Percentiles rank a stretch among this genome's conserved stretches.
Conservation (phyloP, 371 early-diverging fungal species). For the Smittium mucronatum region DNA sequence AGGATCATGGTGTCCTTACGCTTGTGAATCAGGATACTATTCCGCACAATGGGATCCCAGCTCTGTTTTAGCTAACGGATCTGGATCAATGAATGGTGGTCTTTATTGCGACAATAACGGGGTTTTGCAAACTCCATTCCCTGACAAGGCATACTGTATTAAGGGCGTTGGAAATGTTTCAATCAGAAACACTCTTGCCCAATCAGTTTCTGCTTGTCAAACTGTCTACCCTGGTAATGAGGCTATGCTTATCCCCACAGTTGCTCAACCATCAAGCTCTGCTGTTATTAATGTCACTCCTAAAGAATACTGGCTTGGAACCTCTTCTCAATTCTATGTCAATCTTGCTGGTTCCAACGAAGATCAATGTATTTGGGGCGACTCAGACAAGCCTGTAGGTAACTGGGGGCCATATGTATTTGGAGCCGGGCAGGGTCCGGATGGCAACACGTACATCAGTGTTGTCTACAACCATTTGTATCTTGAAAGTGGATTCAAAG, state of each 20-base stretch:
- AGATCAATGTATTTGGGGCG: constrained; percentile 32
- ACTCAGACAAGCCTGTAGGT: constrained; percentile 21
- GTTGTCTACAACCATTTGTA: constrained; percentile 31
- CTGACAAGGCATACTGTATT: constrained; percentile 21
- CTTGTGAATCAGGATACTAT: constrained; percentile 32
- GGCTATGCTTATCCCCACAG: constrained; percentile 35
- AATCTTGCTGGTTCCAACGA: constrained; percentile 24
- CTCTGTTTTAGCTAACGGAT: constrained; percentile 18
- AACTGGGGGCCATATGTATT: constrained; percentile 36
- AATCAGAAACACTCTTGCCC: constrained; percentile 23
- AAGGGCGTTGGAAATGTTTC: constrained; percentile 21
- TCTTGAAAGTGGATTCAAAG: constrained; percentile 20
- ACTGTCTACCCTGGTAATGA: constrained; percentile 37
- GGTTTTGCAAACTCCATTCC: constrained; percentile 24
- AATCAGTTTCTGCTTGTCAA: constrained; percentile 34
- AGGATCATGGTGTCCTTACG: constrained; percentile 32
- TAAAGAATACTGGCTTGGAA: constrained; percentile 30
- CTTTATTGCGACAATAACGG: constrained; percentile 24
- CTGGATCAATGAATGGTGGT: constrained; percentile 33
- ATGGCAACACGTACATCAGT: constrained; percentile 33
- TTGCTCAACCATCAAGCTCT: constrained; percentile 18
- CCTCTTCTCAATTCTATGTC: constrained; percentile 33
- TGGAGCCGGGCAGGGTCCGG: constrained; percentile 28
- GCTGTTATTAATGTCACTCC: constrained; percentile 28
- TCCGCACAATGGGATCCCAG: constrained; percentile 32